Evolutionary conservation across 345 rosid genomes (phyloP), one percentile per base, ranked within the genome.

Genomic region (Lenwebbia sp.): DNA sequence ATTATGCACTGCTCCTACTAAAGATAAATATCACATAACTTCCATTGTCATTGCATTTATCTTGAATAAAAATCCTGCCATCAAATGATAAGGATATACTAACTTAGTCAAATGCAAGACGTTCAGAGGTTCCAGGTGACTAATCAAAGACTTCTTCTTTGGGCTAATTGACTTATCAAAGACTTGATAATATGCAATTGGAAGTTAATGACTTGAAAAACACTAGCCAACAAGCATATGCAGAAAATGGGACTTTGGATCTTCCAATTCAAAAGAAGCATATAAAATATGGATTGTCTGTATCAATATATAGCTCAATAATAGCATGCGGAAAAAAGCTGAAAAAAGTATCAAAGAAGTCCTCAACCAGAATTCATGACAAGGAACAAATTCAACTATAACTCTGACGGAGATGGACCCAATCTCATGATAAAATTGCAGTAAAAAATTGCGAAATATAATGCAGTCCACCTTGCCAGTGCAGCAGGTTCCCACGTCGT

Each of bases 401-500:
- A 70, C 13, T 33, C 26, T 21, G 81, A 70, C 21, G 17, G 65
- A 70, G 81, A 70, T 11, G 1, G 25, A 70, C 81, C n/a, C 83
- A 49, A n/a, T 83, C n/a, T 52, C 47, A 37, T 5, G 47, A 70
- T 19, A 33, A 70, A 47, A 37, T 37, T 70, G 81, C 26, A 70
- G 25, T 33, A 7, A 37, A 30, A 65, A 65, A 65, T 30, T 15
- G 37, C n/a, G 28, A 65, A 83, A 74, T 57, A 51, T 33, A 83
- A 83, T 70, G 47, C 70, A 85, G 30, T 54, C 89, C 86, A 94
- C 99, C 96, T 95, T 82, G 99, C 97, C 65, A 96, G 89, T 53
- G 98, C 95, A 88, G 97, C 94, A 88, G 99, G 98, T 84, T 96
- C 98, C 99, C 99, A 96, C 51, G 95, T 82, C 9, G 97, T 85